Evolutionary conservation across 768 basidiomycete genomes (phyloP).

Genomic region (Phylloporus sp.): DNA sequence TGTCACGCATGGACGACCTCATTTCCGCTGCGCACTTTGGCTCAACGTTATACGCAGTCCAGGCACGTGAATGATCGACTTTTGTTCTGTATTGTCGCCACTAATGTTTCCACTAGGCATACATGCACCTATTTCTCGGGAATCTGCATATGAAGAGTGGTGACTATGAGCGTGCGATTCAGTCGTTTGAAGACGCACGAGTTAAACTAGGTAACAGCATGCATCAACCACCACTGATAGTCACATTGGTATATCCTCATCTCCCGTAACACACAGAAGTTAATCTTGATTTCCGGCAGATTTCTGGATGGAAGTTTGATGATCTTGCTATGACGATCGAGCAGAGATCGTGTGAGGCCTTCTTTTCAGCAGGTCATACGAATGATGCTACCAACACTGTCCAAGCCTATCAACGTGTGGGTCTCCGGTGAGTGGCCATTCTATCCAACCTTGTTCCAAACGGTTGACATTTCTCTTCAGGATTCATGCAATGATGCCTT

Average conservation of each 20-base stretch:
- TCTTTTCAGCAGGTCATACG: background rate
- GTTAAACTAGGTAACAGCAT: background rate
- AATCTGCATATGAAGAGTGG: background rate
- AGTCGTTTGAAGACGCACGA: background rate
- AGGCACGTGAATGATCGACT: background rate
- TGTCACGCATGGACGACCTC: constrained; percentile 2
- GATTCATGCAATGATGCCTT: background rate
- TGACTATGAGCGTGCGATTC: background rate
- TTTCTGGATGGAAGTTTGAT: constrained; percentile 10
- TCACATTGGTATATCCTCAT: background rate
- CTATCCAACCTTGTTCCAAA: background rate
- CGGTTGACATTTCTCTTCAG: background rate
- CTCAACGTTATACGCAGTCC: background rate
- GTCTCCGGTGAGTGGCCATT: background rate
- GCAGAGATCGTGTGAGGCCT: constrained; percentile 4
- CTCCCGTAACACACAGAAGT: no score
- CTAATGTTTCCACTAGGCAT: background rate
- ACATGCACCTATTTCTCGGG: background rate
- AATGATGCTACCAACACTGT: background rate
- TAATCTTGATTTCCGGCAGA: background rate
- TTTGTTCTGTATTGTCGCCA: background rate
- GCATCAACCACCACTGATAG: background rate
- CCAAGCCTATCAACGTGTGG: background rate
- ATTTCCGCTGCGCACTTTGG: background rate
- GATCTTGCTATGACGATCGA: background rate